Evolutionary conservation across 345 rosid genomes (phyloP).

Genomic region (Gossypium thurberi): DNA sequence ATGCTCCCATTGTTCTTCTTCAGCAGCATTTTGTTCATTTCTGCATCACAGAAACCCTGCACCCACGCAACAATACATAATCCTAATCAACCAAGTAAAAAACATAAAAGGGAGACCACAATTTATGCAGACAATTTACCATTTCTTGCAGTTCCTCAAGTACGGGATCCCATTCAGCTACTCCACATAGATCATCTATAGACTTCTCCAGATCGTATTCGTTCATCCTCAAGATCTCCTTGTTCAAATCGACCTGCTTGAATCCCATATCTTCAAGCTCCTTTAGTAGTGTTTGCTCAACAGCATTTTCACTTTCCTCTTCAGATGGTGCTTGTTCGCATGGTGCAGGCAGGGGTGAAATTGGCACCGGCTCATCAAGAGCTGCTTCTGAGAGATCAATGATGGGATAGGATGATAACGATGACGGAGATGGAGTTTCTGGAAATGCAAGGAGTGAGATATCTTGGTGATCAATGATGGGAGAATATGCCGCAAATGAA

Average conservation of each 20-base stretch:
- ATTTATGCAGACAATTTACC: conserved; percentile 37
- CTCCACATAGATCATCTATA: conserved; percentile 71
- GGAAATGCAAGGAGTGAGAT: conserved; percentile 16
- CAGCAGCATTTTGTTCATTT: conserved; percentile 74
- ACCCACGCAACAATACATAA: not conserved
- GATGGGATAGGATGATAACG: conserved; percentile 26
- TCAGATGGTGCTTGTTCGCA: not conserved
- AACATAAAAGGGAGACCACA: not conserved
- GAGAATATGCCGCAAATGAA: conserved; percentile 14
- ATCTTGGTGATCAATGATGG: conserved; percentile 3
- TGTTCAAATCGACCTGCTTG: conserved; percentile 79
- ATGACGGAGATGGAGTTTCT: conserved; percentile 13
- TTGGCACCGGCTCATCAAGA: conserved; percentile 8
- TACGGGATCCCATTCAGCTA: conserved; percentile 80
- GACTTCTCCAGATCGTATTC: conserved; percentile 71
- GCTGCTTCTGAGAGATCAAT: conserved; percentile 39
- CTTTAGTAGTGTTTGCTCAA: conserved; percentile 55
- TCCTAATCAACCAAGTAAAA: not conserved
- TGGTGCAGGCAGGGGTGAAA: not conserved
- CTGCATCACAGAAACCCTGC: conserved; percentile 81
- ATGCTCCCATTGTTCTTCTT: conserved; percentile 96
- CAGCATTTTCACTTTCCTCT: conserved; percentile 3
- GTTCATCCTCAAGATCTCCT: conserved; percentile 68
- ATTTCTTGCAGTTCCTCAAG: conserved; percentile 82
- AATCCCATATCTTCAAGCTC: conserved; percentile 95